Evolutionary conservation across 768 basidiomycete species (phyloP).

Genomic region (Leccinum ochraceum): DNA sequence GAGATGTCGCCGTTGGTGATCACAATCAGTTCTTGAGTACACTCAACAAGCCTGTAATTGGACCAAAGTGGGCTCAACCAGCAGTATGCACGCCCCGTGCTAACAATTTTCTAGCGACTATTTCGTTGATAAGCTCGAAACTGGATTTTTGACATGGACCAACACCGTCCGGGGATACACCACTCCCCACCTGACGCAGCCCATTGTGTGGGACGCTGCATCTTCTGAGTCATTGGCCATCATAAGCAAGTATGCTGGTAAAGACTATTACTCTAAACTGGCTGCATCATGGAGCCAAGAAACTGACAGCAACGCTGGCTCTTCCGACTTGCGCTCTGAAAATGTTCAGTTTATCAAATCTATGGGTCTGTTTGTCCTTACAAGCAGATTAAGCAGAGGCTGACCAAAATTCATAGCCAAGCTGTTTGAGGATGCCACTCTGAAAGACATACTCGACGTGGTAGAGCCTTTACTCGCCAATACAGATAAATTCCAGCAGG

Average conservation of each 20-base stretch:
- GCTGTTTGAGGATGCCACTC: conserved; percentile 52
- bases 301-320: conserved; percentile 54
- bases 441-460: conserved; percentile 53
- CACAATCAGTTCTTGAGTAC: conserved; percentile 49
- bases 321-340: conserved; percentile 58
- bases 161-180: conserved; percentile 62
- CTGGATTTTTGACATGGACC: conserved; percentile 80
- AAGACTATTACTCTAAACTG: conserved; percentile 62
- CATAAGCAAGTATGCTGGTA: conserved; percentile 47
- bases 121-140: conserved; percentile 73
- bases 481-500: conserved; percentile 80
- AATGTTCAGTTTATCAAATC: conserved; percentile 51
- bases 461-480: conserved; percentile 66
- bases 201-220: conserved; percentile 52
- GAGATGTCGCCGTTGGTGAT: conserved; percentile 46
- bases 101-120: conserved; percentile 36
- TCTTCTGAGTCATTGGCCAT: conserved; percentile 54
- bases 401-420: conserved; percentile 50
- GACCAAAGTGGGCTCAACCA: conserved; percentile 35
- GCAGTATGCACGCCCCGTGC: neutral
- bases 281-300: conserved; percentile 79
- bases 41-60: conserved; percentile 43
- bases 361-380: conserved; percentile 39
- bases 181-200: conserved; percentile 33
- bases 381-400: conserved; percentile 43